Percentiles rank a stretch among this genome's conserved stretches.
Evolutionary conservation across 1,284 basidiomycete genomes (phyloP).

Genomic region (Afroboletus lepidellus): DNA sequence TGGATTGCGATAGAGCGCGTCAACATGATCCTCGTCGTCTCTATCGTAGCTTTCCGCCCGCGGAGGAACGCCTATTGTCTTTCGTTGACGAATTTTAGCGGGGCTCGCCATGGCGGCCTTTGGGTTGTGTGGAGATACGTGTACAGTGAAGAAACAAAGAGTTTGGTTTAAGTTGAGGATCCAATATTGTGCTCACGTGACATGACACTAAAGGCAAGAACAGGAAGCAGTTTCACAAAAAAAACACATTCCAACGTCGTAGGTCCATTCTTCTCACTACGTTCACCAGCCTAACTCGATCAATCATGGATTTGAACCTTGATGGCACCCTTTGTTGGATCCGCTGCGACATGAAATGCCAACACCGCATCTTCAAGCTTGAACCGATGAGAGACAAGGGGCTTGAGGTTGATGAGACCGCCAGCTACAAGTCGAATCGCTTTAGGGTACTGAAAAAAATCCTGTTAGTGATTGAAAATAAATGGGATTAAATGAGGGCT

Average conservation of each 20-base stretch:
- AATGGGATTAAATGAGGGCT: conserved; percentile 2
- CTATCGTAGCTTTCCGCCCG: conserved; percentile 31
- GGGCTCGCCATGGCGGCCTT: conserved; percentile 34
- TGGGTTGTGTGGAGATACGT: neutral
- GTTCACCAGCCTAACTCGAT: neutral
- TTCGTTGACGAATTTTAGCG: conserved; percentile 34
- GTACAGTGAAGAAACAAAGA: conserved; percentile 5
- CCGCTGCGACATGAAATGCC: conserved; percentile 78
- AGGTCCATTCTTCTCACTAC: too few relatives aligned
- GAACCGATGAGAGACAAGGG: conserved; percentile 83
- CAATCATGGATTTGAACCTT: conserved; percentile 62
- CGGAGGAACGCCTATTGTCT: conserved; percentile 14
- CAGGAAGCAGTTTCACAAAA: too few relatives aligned
- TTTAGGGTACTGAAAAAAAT: conserved; percentile 61
- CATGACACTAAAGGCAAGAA: too few relatives aligned
- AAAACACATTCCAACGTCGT: too few relatives aligned
- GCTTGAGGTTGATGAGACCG: conserved; percentile 75
- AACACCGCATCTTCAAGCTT: conserved; percentile 71
- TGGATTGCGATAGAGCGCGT: conserved; percentile 31
- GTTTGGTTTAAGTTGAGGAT: neutral
- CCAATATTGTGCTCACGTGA: conserved; percentile 23
- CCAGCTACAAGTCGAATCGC: conserved; percentile 75
- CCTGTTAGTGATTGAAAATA: neutral
- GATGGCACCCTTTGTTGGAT: conserved; percentile 63
- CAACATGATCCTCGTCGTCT: conserved; percentile 37